Evolutionary conservation across 129 eudicot genomes (phyloP).

Genomic region (Silybum marianum): DNA sequence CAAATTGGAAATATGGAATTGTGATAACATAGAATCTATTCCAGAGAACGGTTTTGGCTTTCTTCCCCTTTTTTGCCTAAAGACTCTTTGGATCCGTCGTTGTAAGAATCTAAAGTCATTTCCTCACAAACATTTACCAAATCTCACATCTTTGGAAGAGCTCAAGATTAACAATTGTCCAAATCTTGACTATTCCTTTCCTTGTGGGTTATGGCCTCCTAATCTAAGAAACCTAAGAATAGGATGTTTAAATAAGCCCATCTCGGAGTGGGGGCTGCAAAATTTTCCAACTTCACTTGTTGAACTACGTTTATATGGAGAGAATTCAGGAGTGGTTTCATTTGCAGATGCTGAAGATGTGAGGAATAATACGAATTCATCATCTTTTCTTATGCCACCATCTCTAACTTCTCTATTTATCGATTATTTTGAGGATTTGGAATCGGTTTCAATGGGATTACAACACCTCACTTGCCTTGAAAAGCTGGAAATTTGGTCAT

Average conservation of each 20-base stretch:
- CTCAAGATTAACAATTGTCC: not conserved
- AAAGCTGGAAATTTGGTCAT: not conserved
- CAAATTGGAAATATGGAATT: not conserved
- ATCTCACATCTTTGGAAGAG: not conserved
- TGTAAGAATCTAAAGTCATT: not conserved
- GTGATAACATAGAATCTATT: not conserved
- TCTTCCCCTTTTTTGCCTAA: not conserved
- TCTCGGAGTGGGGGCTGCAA: not conserved
- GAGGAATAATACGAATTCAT: not conserved
- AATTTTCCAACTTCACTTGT: not conserved
- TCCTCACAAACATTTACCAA: not conserved
- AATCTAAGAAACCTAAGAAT: slow-evolving; percentile 18
- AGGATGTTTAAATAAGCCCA: not conserved
- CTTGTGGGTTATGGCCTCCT: slow-evolving; percentile 27
- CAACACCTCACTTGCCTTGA: not conserved
- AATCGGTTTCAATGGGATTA: not conserved
- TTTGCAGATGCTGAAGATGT: not conserved
- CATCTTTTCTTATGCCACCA: not conserved
- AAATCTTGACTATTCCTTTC: not conserved
- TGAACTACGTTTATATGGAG: not conserved
- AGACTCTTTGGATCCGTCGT: not conserved
- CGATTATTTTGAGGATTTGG: not conserved
- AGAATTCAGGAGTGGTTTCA: not conserved
- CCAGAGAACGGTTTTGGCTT: not conserved
- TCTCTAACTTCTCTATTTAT: not conserved